Conservation (phyloP, 176 grass and related monocot species). For the Raddia guianensis region DNA sequence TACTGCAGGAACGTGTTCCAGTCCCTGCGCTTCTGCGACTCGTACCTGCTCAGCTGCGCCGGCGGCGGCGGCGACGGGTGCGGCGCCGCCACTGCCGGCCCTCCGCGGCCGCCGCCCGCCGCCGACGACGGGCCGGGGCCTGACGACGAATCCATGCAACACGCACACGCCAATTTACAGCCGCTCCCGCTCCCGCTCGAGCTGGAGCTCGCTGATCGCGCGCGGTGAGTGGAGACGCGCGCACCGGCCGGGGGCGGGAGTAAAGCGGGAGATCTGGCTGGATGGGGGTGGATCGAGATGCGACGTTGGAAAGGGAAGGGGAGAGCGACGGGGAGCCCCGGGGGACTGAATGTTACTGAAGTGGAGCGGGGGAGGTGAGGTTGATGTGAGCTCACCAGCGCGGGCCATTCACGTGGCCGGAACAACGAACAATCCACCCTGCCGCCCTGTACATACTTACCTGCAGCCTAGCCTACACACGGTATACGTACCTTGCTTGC, state of each 20-base stretch:
- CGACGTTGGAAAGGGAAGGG: constrained; percentile 52
- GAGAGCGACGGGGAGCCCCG: constrained; percentile 54
- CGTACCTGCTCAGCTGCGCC: constrained; percentile 79
- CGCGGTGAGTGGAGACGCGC: constrained; percentile 43
- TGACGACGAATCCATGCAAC: constrained; percentile 49
- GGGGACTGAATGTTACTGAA: constrained; percentile 42
- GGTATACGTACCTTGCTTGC: too few species aligned
- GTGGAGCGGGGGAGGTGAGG: constrained; percentile 42
- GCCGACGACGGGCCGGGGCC: constrained; percentile 30
- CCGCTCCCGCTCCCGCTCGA: neutral
- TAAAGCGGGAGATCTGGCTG: constrained; percentile 35
- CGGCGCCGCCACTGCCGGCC: constrained; percentile 6
- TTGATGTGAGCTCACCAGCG: constrained; percentile 27
- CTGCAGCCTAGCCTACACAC: neutral
- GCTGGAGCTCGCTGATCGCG: neutral
- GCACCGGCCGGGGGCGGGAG: constrained; percentile 26
- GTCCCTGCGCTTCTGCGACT: constrained; percentile 95
- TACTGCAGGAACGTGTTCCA: constrained; percentile 99
- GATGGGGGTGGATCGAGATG: constrained; percentile 49
- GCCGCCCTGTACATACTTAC: neutral
- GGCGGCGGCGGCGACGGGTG: constrained; percentile 25
- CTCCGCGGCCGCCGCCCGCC: neutral
- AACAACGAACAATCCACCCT: neutral
- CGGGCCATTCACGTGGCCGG: constrained; percentile 45
- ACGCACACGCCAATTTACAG: too few species aligned